Evolutionary conservation across 495 filamentous ascomycete genomes (phyloP).

Genomic region (Aspergillus conjunctus): DNA sequence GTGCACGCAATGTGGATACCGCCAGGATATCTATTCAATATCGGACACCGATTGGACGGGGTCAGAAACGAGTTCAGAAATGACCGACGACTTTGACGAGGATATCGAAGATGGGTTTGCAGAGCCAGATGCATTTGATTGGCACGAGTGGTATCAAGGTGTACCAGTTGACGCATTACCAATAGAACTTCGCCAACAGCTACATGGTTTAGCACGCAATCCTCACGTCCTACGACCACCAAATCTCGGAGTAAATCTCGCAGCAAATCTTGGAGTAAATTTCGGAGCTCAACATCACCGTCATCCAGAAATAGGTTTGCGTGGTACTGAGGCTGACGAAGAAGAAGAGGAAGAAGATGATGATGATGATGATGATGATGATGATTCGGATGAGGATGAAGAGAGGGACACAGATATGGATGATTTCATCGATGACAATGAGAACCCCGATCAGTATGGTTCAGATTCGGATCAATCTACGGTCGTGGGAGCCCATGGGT

Average conservation of each 20-base stretch:
- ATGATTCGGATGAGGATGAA: slow-evolving; percentile 38
- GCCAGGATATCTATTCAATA: slow-evolving; percentile 43
- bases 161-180: slow-evolving; percentile 17
- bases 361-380: slow-evolving; percentile 29
- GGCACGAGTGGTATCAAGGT: slow-evolving; percentile 27
- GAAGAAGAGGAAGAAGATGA: slow-evolving; percentile 22
- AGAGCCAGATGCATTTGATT: slow-evolving; percentile 25
- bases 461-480: slow-evolving; percentile 36
- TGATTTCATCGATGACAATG: slow-evolving; percentile 46
- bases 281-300: too few species aligned
- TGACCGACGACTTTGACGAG: slow-evolving; percentile 38
- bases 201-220: slow-evolving; percentile 13
- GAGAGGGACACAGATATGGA: slow-evolving; percentile 43
- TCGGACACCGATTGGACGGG: slow-evolving; percentile 32
- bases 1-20: slow-evolving; percentile 58
- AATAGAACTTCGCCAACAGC: slow-evolving; percentile 15
- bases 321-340: slow-evolving; percentile 3
- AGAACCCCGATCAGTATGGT: slow-evolving; percentile 24
- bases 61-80: slow-evolving; percentile 35
- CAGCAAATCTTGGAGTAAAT: too few species aligned
- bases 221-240: neutral
- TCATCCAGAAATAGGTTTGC: neutral
- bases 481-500: slow-evolving; percentile 29
- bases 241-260: neutral
- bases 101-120: slow-evolving; percentile 38